Conservation (phyloP, 1,284 basidiomycete genomes). For the Chalciporus sp. region DNA sequence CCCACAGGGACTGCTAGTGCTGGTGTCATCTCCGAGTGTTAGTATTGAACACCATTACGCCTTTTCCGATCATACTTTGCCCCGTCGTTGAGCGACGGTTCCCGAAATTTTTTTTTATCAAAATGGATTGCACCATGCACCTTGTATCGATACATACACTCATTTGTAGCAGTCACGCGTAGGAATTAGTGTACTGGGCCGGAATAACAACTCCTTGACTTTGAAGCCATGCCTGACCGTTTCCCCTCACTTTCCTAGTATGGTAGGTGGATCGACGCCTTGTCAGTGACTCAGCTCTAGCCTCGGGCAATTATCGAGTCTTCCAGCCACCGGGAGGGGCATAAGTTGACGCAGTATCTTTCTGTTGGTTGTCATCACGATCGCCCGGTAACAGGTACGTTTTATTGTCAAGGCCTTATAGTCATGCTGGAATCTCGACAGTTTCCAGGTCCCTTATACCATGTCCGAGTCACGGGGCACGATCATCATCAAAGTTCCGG, state of each 20-base stretch:
- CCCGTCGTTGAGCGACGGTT: constrained; percentile 15
- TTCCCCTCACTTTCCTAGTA: constrained; percentile 2
- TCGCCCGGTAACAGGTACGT: constrained; percentile 7
- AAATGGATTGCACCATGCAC: background rate
- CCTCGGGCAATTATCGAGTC: constrained; percentile 5
- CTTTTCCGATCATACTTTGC: background rate
- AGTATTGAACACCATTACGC: background rate
- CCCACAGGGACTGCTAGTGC: constrained; percentile 2
- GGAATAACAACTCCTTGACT: background rate
- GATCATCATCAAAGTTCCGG: constrained; percentile 86
- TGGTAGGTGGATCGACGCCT: constrained; percentile 14
- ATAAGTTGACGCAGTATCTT: background rate
- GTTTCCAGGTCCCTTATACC: background rate
- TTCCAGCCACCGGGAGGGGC: background rate
- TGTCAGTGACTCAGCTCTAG: background rate
- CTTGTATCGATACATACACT: constrained; percentile 14
- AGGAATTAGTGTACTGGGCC: background rate
- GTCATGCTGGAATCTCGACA: background rate
- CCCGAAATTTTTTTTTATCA: background rate
- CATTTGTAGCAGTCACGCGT: constrained; percentile 8
- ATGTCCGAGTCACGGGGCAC: constrained; percentile 24
- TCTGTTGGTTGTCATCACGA: background rate
- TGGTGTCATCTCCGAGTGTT: constrained; percentile 7
- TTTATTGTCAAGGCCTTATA: background rate
- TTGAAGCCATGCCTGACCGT: background rate